Evolutionary conservation across 108 stramenopile species (phyloP), one percentile per base, ranked within the genome.

Genomic region (Nitzschia palea): DNA sequence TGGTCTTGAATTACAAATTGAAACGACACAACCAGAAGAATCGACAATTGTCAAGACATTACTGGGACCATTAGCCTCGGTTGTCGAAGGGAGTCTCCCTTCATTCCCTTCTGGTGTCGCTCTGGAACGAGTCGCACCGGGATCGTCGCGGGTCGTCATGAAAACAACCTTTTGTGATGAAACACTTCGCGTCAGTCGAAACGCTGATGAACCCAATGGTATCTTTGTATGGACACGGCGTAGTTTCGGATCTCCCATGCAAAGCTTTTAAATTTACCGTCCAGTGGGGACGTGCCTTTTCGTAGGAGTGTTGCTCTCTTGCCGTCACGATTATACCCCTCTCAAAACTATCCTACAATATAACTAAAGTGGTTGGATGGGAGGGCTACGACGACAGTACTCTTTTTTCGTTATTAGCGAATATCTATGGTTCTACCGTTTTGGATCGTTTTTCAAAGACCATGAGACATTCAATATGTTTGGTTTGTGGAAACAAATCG

Each of bases 401-500:
- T n/a, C n/a, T n/a, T n/a, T n/a, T n/a, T n/a, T n/a, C n/a, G n/a
- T n/a, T n/a, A n/a, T n/a, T n/a, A n/a, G n/a, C n/a, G n/a, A n/a
- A n/a, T n/a, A n/a, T n/a, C n/a, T n/a, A n/a, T n/a, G n/a, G n/a
- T n/a, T n/a, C n/a, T n/a, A n/a, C n/a, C n/a, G n/a, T n/a, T n/a
- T n/a, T n/a, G n/a, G n/a, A n/a, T n/a, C n/a, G n/a, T 34, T 67
- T 76, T 64, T 96, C 95, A 75, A 99, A 97, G 14, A 94, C 80
- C 55, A 95, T 89, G 26, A 98, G 79, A 62, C 91, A 94, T 65
- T 99, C 98, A 68, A 99, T 94, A 65, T 99, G 98, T 36, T 97
- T 79, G 15, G 98, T 99, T 74, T 95, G 95, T 3, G 95, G 95
- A 56, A 96, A 96, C 48, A 99, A 73, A 80, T 99, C 98, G 72